phyloP scores from a whole-genome alignment of 768 basidiomycete species.

The Tricholoma flavovirens region DNA sequence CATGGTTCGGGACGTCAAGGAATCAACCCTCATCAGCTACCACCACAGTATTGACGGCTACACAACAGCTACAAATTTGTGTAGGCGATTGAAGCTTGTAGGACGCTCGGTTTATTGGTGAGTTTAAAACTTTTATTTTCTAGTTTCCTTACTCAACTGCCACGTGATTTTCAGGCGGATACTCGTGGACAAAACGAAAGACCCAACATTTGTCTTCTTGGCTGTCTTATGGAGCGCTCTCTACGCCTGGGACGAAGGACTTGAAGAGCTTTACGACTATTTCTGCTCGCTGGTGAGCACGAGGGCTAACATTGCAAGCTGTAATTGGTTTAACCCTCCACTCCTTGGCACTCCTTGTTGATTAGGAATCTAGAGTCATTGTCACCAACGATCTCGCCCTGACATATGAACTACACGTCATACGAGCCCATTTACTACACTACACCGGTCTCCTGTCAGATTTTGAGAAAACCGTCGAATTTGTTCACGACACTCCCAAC shows the following conservation, averaged over 20 bases:
- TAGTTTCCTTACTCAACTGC: conserved; percentile 29
- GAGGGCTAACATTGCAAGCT: conserved; percentile 13
- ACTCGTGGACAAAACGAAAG: conserved; percentile 23
- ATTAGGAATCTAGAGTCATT: conserved; percentile 44
- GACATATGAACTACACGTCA: conserved; percentile 49
- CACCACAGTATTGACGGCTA: conserved; percentile 29
- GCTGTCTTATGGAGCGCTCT: conserved; percentile 52
- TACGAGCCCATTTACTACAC: conserved; percentile 54
- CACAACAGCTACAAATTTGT: conserved; percentile 30
- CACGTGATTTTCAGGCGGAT: background rate
- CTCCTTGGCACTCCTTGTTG: background rate
- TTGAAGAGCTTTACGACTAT: conserved; percentile 47
- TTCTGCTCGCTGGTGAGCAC: conserved; percentile 37
- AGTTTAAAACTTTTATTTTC: background rate
- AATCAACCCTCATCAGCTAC: conserved; percentile 39
- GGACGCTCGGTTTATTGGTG: conserved; percentile 43
- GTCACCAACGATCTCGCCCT: conserved; percentile 32
- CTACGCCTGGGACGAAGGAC: conserved; percentile 56
- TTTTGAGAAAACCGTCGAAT: conserved; percentile 44
- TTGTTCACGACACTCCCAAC: conserved; percentile 42
- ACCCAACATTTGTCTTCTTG: conserved; percentile 52
- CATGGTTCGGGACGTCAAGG: conserved; percentile 38
- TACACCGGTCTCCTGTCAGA: conserved; percentile 48
- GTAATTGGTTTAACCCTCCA: background rate
- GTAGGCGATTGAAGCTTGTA: conserved; percentile 29